Evolutionary conservation across 768 basidiomycete species (phyloP), one percentile per base, ranked within the genome.

Genomic region (Pleurotus sapidus): DNA sequence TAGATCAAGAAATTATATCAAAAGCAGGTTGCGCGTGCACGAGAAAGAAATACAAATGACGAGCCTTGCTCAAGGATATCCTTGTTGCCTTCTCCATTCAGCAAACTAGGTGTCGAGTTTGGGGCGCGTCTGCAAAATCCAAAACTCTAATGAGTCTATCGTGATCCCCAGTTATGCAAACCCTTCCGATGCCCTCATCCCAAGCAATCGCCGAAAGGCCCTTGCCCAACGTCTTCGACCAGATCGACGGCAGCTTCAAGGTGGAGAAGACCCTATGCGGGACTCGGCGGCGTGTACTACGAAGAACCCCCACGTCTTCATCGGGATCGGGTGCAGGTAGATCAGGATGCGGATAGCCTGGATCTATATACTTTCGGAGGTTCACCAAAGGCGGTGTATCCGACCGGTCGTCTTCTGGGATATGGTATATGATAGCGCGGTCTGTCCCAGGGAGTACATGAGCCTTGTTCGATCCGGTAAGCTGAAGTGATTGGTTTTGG

Each of bases 131-230:
- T 5, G 78, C 77, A 48, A 81, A 79, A 62, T 87, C 84, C 56
- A 81, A 63, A 34, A 86, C 74, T 30, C 73, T 67, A 43, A 87
- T 70, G 12, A 67, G 58, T 3, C 69, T 55, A 25, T 76, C 76
- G 6, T 75, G 62, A 11, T 73, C 74, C 30, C 74, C 70, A 46
- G 80, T 79, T 5, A 87, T 68, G 61, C 82, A 81, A 12, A 88
- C 73, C 39, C 86, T 74, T 3, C 86, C 87, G 11, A 81, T 82
- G 20, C 76, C 72, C 66, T 89, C 87, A 59, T 89, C 87, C 84
- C 84, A 89, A 5, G 82, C 74, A 34, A 87, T 76, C 15, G 81
- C 74, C n/a, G 69, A 67, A 37, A 84, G 65, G 7, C 77, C 80
- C 3, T 63, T 43, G 54, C 61, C 34, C n/a, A 57, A 25, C 51